Base-by-base conservation (phyloP, 768 basidiomycete species). In the Phanerodontia chrysosporium region DNA sequence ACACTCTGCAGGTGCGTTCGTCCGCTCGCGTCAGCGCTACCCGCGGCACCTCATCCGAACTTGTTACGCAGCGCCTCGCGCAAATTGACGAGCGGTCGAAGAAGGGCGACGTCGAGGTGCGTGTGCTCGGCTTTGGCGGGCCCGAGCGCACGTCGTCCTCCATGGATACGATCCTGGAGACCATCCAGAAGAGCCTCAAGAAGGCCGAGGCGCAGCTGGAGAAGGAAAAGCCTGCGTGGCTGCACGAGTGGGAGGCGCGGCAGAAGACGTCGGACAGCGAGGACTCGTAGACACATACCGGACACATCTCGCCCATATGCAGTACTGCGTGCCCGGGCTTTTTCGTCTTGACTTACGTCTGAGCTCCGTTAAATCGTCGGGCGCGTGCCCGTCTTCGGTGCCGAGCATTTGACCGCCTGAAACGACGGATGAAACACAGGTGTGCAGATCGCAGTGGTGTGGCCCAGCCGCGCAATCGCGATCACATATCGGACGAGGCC, bases 181-280 rank as follows among this genome's bases (percentile, higher is more conserved):
- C 28, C 4, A 27, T 52, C 36, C 29, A 58, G 48, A 9, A n/a
- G 5, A 21, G 12, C 18, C 49, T 51, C 49, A 28, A 44, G 36
- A 13, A 24, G 49, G 2, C 27, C 14, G n/a, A 32, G 22, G 30
- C 28, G 13, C 10, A 4, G 30, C 22, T 36, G 16, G 21, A 39
- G 1, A 13, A 59, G 39, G 13, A 30, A 25, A 59, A 59, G 44
- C 58, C 58, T n/a, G 51, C 45, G 3, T 59, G 58, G 58, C 27
- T 52, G 51, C 48, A 45, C 13, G 32, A 58, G 49, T 51, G 48
- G 57, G 49, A 58, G n/a, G 27, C 18, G 24, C 42, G 44, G 35
- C 55, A 56, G 45, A 45, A 22, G 24, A n/a, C n/a, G 32, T n/a
- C n/a, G n/a, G n/a, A n/a, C n/a, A n/a, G n/a, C n/a, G 7, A 14